Base-by-base conservation (phyloP, 2,329 filamentous ascomycete species). In the Cercospora nicotianae region DNA sequence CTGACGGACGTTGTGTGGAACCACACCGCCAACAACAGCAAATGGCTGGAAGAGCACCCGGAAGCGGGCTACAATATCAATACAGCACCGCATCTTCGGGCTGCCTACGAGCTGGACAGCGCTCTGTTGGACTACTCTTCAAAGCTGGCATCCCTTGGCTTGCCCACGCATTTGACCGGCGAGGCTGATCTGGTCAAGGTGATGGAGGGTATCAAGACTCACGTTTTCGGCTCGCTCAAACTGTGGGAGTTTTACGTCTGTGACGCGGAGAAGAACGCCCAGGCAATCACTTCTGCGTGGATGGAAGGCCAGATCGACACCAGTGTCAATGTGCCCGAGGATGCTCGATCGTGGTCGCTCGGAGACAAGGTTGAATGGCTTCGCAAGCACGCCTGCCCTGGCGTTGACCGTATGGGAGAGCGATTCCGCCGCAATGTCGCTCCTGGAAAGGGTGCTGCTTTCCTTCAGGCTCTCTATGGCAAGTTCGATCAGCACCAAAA, bases 1-100 rank as follows among this genome's bases (percentile, higher is more conserved):
- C 81, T 99, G 82, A 97, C 94, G 0, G 95, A 99, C 78, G 94
- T 99, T 69, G 96, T 99, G 55, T 93, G 95, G 84, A 99, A 99
- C 77, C 95, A 99, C 81, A 99, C 95, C 3, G 94, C 95, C 6
- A 88, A 97, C 82, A 98, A 98, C 81, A 96, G 91, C 80, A 87
- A 90, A 75, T 99, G 95, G 95, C 86, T 99, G 10, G 86, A 96
- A 77, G 91, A 96, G 68, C 94, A 99, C 76, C 95, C 96, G 0
- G 95, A 99, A 74, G 91, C 93, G 55, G 95, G 95, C 16, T 99
- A 99, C 85, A 99, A 96, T 78, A 84, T 97, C 71, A 89, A 89
- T 48, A 98, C 94, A 0, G 94, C 95, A 0, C 95, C 95, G 9
- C 88, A 87, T 84, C 79, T 90, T 45, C 82, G 86, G 72, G 80